Conservation (phyloP, 257 asterid species). For the Nicotiana noctiflora region DNA sequence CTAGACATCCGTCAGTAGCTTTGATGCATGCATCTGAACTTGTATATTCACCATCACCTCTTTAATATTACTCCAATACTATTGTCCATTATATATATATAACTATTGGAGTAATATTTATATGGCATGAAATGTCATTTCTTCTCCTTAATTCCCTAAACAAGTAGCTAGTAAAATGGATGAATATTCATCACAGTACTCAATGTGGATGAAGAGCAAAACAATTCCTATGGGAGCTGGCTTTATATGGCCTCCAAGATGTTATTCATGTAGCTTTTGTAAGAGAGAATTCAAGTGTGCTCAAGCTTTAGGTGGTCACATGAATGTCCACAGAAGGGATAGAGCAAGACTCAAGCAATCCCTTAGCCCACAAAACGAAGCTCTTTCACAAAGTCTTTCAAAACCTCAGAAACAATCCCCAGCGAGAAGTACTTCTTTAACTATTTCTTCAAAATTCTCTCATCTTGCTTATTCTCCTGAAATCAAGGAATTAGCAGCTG, state of each 20-base stretch:
- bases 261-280: not conserved
- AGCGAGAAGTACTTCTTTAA: not conserved
- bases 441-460: not conserved
- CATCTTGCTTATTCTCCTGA: not conserved
- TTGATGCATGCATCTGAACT: conserved; percentile 15
- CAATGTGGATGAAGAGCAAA: too few species aligned
- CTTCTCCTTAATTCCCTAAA: not conserved
- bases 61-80: not conserved
- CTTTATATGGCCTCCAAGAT: not conserved
- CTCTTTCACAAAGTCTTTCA: not conserved
- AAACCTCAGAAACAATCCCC: not conserved
- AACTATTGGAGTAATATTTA: not conserved
- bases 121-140: not conserved
- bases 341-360: not conserved
- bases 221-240: too few species aligned
- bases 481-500: not conserved
- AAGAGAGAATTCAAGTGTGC: not conserved
- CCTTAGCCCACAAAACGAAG: conserved; percentile 2
- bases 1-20: not conserved
- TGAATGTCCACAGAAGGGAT: not conserved
- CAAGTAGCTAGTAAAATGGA: not conserved
- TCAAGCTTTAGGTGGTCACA: conserved; percentile 1
- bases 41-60: not conserved
- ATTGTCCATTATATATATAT: not conserved
- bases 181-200: not conserved